Evolutionary conservation across 2,329 filamentous ascomycete species (phyloP).

Genomic region (Huntiella savannae): DNA sequence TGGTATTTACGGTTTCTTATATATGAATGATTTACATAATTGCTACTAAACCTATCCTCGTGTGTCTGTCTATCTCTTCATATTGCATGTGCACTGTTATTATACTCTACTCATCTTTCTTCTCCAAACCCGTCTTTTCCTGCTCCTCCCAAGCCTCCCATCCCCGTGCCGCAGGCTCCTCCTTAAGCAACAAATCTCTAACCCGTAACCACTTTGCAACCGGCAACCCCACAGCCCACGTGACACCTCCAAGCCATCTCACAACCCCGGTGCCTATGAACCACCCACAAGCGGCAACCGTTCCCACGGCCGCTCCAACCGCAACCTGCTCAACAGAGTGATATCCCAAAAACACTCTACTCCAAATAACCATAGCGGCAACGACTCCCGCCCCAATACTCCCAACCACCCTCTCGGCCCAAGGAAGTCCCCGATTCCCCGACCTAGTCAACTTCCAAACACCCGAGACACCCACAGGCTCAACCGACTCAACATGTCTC

Average conservation of each 20-base stretch:
- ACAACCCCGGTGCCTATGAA: slow-evolving; percentile 51
- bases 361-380: slow-evolving; percentile 55
- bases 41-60: not conserved
- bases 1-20: not conserved
- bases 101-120: slow-evolving; percentile 4
- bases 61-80: not conserved
- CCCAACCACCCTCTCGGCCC: slow-evolving; percentile 37
- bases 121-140: slow-evolving; percentile 16
- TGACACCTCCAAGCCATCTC: slow-evolving; percentile 48
- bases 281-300: slow-evolving; percentile 55
- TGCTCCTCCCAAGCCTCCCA: slow-evolving; percentile 76
- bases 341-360: slow-evolving; percentile 79
- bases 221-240: slow-evolving; percentile 50
- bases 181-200: slow-evolving; percentile 67
- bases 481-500: slow-evolving; percentile 35
- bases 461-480: slow-evolving; percentile 20
- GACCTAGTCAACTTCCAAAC: not conserved
- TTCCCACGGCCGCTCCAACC: slow-evolving; percentile 56
- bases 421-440: slow-evolving; percentile 29
- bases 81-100: not conserved
- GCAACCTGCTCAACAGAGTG: slow-evolving; percentile 77
- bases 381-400: slow-evolving; percentile 37
- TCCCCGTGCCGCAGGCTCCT: slow-evolving; percentile 77
- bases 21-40: not conserved
- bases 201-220: slow-evolving; percentile 49